Percentiles rank a stretch among this genome's conserved stretches.
Evolutionary conservation across 2,329 filamentous ascomycete genomes (phyloP).

Genomic region (Nakataea oryzae): DNA sequence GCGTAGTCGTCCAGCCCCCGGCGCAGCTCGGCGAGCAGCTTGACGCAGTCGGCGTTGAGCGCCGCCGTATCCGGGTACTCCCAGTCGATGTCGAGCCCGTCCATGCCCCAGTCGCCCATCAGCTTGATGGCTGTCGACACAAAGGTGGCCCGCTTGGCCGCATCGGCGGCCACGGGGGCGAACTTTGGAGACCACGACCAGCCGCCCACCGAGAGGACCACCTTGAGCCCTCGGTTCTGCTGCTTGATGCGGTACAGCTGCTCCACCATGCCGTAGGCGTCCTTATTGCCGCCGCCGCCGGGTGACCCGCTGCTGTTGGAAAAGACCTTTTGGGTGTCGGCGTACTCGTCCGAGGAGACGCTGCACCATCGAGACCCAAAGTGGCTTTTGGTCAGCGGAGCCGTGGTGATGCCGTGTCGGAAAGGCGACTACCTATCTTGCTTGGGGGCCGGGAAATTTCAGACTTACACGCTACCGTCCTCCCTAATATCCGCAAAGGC

Average conservation of each 20-base stretch:
- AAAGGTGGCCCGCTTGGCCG: constrained; percentile 51
- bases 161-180: constrained; percentile 48
- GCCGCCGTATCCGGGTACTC: constrained; percentile 31
- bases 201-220: constrained; percentile 68
- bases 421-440: no score
- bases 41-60: constrained; percentile 29
- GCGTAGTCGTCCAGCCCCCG: constrained; percentile 27
- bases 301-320: not conserved
- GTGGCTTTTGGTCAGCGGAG: not conserved
- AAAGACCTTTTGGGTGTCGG: constrained; percentile 57
- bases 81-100: constrained; percentile 47
- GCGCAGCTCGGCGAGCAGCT: constrained; percentile 29
- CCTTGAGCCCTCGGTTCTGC: constrained; percentile 63
- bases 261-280: constrained; percentile 68
- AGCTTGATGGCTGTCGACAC: constrained; percentile 57
- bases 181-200: constrained; percentile 70
- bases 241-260: constrained; percentile 69
- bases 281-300: constrained; percentile 30
- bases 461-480: constrained; percentile 32
- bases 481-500: constrained; percentile 34
- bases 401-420: no score
- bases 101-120: constrained; percentile 55
- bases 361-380: constrained; percentile 13
- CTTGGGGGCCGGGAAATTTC: not conserved
- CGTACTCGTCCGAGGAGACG: constrained; percentile 47